Conservation (phyloP, 1,284 basidiomycete genomes). For the Cryptococcus amylolentus region DNA sequence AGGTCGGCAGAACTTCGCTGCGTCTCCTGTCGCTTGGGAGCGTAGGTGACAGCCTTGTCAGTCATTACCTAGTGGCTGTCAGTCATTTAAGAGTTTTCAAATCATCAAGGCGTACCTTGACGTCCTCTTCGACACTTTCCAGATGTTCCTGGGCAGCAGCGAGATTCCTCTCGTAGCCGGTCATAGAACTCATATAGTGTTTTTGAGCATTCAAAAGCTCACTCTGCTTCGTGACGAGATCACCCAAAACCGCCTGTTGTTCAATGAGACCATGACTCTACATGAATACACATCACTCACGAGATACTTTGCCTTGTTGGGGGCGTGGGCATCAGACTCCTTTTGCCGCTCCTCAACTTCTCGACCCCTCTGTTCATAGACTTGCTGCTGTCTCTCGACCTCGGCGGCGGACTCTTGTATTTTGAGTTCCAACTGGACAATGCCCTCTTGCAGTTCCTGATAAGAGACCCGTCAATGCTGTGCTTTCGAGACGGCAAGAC, state of each 20-base stretch:
- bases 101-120: background rate
- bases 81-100: background rate
- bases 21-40: constrained; percentile 55
- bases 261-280: background rate
- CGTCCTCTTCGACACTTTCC: background rate
- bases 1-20: constrained; percentile 60
- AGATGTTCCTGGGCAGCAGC: background rate
- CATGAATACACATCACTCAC: background rate
- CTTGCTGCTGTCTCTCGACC: constrained; percentile 2
- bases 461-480: background rate
- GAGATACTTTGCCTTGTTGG: background rate
- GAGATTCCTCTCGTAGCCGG: constrained; percentile 1
- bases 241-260: background rate
- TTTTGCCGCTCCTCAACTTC: background rate
- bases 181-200: constrained; percentile 1
- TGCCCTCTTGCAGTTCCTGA: background rate
- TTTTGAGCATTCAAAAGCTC: background rate
- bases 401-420: constrained; percentile 6
- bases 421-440: background rate
- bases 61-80: constrained; percentile 16
- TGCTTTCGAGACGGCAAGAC: background rate
- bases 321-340: background rate
- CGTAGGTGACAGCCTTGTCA: constrained; percentile 47
- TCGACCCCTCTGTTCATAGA: background rate
- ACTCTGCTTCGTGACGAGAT: background rate